Evolutionary conservation across 129 eudicot species (phyloP), one percentile per base, ranked within the genome.

Genomic region (Helianthus annuus): DNA sequence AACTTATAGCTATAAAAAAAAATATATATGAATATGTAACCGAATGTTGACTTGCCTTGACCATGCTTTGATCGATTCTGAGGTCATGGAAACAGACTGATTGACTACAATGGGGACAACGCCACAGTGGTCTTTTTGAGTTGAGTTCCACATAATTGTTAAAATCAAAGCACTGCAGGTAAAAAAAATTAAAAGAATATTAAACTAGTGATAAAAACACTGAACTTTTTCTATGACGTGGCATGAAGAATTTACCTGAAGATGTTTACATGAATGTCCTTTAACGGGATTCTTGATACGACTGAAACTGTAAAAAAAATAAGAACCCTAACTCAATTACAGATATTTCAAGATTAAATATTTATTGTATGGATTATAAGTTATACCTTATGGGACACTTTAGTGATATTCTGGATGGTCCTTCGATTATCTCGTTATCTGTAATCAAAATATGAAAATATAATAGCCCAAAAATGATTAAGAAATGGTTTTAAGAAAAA

Each of bases 381-480:
- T 60, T 60, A 64, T 82, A 91, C 97, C 97, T 91, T 78, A 91
- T 82, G 71, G 97, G 98, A 66, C 96, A 92, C 78, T 87, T 92
- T 4, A 92, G 80, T 27, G 95, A 87, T 71, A 92, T 79, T 63
- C 90, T 83, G 49, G 92, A 92, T 48, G 96, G 85, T 48, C 98
- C 98, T 77, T 85, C 98, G 40, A 76, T 77, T 72, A 92, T 69
- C 75, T 92, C 98, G 53, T 85, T 79, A 86, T 92, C 98, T 92
- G 80, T 61, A 65, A 15, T 29, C 22, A 71, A 2, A 46, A 66
- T 12, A 15, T 29, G 16, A 71, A 2, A 46, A 66, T 12, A 51
- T 72, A 13, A 66, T 24, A 80, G 34, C 65, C 27, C 61, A 55
- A 29, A 68, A 61, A 32, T 17, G 49, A 29, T 15, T 54, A 70